A percentile compares a stretch with the other conserved stretches of the same genome.
Evolutionary conservation across 352 stramenopile genomes (phyloP).

Genomic region (Phytopythium mirpurense): DNA sequence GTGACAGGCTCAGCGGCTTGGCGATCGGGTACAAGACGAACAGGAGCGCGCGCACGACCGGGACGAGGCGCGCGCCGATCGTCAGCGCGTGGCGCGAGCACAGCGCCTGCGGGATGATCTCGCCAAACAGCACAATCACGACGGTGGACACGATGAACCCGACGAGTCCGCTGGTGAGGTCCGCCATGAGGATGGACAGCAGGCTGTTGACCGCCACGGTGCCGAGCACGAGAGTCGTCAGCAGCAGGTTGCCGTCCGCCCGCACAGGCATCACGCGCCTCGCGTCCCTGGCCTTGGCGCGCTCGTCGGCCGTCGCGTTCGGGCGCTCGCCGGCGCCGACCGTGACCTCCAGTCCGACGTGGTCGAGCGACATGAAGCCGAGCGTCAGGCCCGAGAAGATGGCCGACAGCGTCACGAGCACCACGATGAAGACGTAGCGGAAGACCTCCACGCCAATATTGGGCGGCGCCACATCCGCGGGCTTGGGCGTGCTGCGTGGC

Average conservation of each 20-base stretch:
- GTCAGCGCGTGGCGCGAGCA: conserved; percentile 92
- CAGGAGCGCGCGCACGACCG: conserved; percentile 93
- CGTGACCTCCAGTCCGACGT: conserved; percentile 95
- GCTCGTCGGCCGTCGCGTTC: conserved; percentile 52
- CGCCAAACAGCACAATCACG: conserved; percentile 95
- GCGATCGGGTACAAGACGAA: conserved; percentile 87
- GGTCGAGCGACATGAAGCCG: conserved; percentile 96
- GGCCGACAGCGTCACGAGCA: conserved; percentile 83
- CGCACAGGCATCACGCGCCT: conserved; percentile 85
- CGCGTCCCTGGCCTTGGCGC: conserved; percentile 43
- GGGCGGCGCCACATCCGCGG: neutral
- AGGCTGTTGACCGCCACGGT: conserved; percentile 97
- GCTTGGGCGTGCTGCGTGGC: neutral
- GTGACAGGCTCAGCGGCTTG: conserved; percentile 84
- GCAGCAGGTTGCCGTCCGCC: conserved; percentile 93
- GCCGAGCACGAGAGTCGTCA: conserved; percentile 96
- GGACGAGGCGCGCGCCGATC: conserved; percentile 66
- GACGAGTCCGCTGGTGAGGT: conserved; percentile 79
- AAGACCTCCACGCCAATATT: conserved; percentile 19
- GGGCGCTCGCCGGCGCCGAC: conserved; percentile 85
- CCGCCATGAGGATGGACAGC: conserved; percentile 96
- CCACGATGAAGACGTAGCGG: conserved; percentile 42
- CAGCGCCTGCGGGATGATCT: conserved; percentile 90
- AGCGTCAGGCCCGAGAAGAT: conserved; percentile 96
- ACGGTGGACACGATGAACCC: conserved; percentile 95